Conservation (phyloP, 2,329 filamentous ascomycete species). For the Fusarium pseudoanthophilum region DNA sequence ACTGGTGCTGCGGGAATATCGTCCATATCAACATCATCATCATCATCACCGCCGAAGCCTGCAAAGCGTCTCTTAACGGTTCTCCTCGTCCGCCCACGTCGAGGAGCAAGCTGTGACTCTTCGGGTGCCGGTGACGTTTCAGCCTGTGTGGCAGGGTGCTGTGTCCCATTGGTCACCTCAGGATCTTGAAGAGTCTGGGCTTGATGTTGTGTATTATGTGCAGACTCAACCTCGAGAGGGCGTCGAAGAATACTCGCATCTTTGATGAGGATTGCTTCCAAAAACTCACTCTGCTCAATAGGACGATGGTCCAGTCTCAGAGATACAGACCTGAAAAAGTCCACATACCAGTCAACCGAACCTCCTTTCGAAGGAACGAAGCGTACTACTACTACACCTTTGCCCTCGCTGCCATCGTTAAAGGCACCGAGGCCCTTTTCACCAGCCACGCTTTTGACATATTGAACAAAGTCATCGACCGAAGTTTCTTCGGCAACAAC, state of each 20-base stretch:
- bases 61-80: slow-evolving; percentile 71
- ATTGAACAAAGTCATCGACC: slow-evolving; percentile 80
- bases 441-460: slow-evolving; percentile 78
- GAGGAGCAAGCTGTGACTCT: slow-evolving; percentile 39
- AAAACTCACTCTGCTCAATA: slow-evolving; percentile 89
- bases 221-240: slow-evolving; percentile 65
- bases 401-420: slow-evolving; percentile 70
- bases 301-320: slow-evolving; percentile 80
- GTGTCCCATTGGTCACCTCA: slow-evolving; percentile 2
- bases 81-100: slow-evolving; percentile 48
- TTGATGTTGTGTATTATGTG: slow-evolving; percentile 37
- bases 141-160: slow-evolving; percentile 15
- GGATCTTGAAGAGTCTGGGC: slow-evolving; percentile 9
- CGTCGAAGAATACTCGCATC: slow-evolving; percentile 79
- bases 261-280: slow-evolving; percentile 87
- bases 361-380: slow-evolving; percentile 69
- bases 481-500: slow-evolving; percentile 71
- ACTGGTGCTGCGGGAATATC: slow-evolving; percentile 27
- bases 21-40: slow-evolving; percentile 51
- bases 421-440: slow-evolving; percentile 76
- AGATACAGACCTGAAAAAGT: slow-evolving; percentile 76
- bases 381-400: slow-evolving; percentile 82
- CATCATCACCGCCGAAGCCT: slow-evolving; percentile 68
- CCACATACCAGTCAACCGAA: slow-evolving; percentile 71
- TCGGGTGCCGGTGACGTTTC: slow-evolving; percentile 27